Evolutionary conservation across 768 basidiomycete genomes (phyloP), one percentile per base, ranked within the genome.

Genomic region (Auricularia sp.): DNA sequence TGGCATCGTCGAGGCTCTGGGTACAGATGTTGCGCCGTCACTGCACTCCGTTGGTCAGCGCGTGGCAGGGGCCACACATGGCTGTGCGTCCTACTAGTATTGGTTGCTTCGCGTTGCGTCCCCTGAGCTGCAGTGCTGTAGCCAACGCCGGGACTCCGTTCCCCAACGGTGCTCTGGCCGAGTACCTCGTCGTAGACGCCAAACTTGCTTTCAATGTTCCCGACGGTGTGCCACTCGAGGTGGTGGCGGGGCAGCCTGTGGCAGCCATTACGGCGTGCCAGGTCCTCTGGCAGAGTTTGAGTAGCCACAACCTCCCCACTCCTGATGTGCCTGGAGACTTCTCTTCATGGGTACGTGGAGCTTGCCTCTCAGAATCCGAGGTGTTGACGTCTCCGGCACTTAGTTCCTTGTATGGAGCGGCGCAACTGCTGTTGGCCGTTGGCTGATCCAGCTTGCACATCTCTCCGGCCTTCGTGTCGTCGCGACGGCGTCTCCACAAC

Each of bases 401-500:
- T 47, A 71, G 68, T 67, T 73, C 67, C 67, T 75, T 53, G 66
- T 76, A 21, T 73, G 70, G 21, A 71, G 72, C 6, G 72, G 68
- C 12, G 66, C 74, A 65, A 73, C 73, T n/a, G 71, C 72, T 34
- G 56, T 59, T 11, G 56, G 56, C 12, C 56, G 23, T 6, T 35
- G 23, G 34, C 29, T 59, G 23, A 59, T 35, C 56, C 56, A 59
- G 33, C 16, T 59, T 18, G 56, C 56, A 10, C 29, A 10, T 18
- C 23, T 29, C 56, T 29, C 56, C 21, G 56, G 56, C 14, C 23
- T 59, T 7, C 29, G 0, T 10, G 56, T 59, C 56, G 23, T 59
- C 34, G 29, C 56, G 56, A 35, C 56, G 14, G 56, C 56, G 6
- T 59, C 56, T 23, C 56, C 29, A 5, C 21, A 18, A 4, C 18